Conservation (phyloP, 441 rosid species). For the Raphanus hybrid region DNA sequence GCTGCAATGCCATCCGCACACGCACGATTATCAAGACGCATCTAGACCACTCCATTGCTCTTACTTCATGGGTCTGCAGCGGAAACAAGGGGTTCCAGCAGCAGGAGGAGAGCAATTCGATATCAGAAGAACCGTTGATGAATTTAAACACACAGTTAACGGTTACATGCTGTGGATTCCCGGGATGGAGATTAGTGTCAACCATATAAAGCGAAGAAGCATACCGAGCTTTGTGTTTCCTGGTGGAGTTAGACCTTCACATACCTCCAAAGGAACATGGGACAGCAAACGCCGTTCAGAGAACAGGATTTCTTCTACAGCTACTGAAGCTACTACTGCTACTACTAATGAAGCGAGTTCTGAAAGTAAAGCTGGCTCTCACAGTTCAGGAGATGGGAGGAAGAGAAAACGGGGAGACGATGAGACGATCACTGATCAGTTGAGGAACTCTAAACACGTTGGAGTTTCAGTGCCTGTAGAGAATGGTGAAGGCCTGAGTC, state of each 20-base stretch:
- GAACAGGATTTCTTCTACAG: conserved; percentile 41
- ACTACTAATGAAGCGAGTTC: conserved; percentile 32
- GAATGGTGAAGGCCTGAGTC: conserved; percentile 51
- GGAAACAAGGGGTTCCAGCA: conserved; percentile 85
- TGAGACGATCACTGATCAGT: conserved; percentile 42
- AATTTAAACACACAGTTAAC: conserved; percentile 78
- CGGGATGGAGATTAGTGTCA: conserved; percentile 86
- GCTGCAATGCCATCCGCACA: conserved; percentile 98
- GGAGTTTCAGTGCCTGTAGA: conserved; percentile 49
- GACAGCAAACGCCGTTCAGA: conserved; percentile 63
- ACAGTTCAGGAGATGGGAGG: conserved; percentile 58
- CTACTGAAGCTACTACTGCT: conserved; percentile 19
- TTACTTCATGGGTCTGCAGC: conserved; percentile 97
- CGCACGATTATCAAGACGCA: conserved; percentile 81
- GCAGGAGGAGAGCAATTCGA: conserved; percentile 84
- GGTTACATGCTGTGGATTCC: conserved; percentile 62
- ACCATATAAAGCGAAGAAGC: conserved; percentile 71
- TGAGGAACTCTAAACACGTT: conserved; percentile 39
- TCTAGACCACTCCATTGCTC: conserved; percentile 71
- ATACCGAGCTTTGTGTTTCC: conserved; percentile 89
- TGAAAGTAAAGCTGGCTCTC: conserved; percentile 61
- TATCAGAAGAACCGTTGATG: conserved; percentile 90
- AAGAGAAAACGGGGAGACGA: conserved; percentile 73
- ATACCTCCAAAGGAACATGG: conserved; percentile 72
- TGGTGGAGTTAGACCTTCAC: conserved; percentile 80